Conservation (phyloP, 768 basidiomycete genomes). For the Mycena epipterygia region DNA sequence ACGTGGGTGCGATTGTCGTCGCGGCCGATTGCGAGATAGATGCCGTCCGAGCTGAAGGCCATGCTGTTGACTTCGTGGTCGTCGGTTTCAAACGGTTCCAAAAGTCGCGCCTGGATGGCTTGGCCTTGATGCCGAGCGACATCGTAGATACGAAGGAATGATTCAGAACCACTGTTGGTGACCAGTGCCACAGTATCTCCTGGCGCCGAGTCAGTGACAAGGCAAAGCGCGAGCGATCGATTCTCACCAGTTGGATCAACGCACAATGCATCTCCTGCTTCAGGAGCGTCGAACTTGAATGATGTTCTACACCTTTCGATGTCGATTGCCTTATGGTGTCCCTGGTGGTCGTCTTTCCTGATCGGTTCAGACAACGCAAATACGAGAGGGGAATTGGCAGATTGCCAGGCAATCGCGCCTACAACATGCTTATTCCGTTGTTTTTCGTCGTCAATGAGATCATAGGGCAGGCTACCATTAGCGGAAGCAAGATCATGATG, state of each 20-base stretch:
- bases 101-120: conserved; percentile 45
- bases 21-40: conserved; percentile 71
- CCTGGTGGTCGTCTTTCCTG: conserved; percentile 40
- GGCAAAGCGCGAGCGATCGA: background rate
- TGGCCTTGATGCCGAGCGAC: conserved; percentile 49
- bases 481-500: conserved; percentile 3
- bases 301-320: conserved; percentile 36
- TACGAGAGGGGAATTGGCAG: conserved; percentile 48
- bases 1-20: conserved; percentile 71
- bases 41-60: conserved; percentile 70
- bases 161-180: conserved; percentile 40
- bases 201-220: conserved; percentile 6
- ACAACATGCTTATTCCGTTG: conserved; percentile 41
- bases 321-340: conserved; percentile 69
- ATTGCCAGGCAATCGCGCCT: conserved; percentile 73
- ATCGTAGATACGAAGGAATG: conserved; percentile 65
- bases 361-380: conserved; percentile 72
- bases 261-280: conserved; percentile 67
- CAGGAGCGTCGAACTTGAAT: conserved; percentile 58
- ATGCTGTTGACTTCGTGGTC: conserved; percentile 62
- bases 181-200: conserved; percentile 46
- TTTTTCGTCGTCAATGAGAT: conserved; percentile 34
- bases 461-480: conserved; percentile 24
- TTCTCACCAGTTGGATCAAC: conserved; percentile 60
- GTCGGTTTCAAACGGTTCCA: conserved; percentile 53